These are phyloP conservation scores for Tympanopsis confertula DNA, from an alignment of 2,329 filamentous ascomycete genomes.

Conservation along the genomic window DNA sequence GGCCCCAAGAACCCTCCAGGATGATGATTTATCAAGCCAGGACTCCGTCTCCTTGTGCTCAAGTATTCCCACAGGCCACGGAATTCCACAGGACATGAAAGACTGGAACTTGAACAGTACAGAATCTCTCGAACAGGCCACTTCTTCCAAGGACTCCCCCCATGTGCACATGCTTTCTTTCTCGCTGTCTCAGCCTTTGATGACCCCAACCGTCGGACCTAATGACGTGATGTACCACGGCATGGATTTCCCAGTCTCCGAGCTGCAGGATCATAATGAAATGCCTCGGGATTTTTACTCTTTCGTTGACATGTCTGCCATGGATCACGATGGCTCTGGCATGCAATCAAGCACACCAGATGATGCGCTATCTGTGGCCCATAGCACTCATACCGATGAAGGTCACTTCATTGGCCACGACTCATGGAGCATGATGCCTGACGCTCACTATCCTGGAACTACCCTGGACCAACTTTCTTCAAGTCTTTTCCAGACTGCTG, in stretches of 20 bases:
- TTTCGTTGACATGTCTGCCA: constrained; percentile 21
- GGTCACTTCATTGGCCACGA: constrained; percentile 17
- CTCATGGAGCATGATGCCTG: constrained; percentile 20
- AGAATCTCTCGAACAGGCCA: constrained; percentile 22
- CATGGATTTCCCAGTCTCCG: constrained; percentile 22
- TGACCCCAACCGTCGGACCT: constrained; percentile 21
- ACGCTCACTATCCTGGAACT: constrained; percentile 18
- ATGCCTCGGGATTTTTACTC: constrained; percentile 20
- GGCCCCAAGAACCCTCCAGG: constrained; percentile 22
- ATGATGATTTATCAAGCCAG: constrained; percentile 27
- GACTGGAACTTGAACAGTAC: constrained; percentile 23
- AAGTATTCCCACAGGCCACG: constrained; percentile 18
- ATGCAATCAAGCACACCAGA: constrained; percentile 18
- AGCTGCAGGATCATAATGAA: constrained; percentile 21
- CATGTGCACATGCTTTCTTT: constrained; percentile 27
- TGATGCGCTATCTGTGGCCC: constrained; percentile 20
- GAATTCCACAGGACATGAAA: constrained; percentile 20
- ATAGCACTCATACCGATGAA: constrained; percentile 22
- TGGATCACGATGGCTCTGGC: constrained; percentile 23
- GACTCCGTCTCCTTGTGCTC: constrained; percentile 26
- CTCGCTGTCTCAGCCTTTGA: constrained; percentile 24
- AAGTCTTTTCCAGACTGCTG: constrained; percentile 17
- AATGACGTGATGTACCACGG: constrained; percentile 12
- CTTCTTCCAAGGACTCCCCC: constrained; percentile 21
- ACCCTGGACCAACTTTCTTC: constrained; percentile 18